Evolutionary conservation across 139 green algal genomes (phyloP).

Genomic region (Mesotaenium endlicherianum): DNA sequence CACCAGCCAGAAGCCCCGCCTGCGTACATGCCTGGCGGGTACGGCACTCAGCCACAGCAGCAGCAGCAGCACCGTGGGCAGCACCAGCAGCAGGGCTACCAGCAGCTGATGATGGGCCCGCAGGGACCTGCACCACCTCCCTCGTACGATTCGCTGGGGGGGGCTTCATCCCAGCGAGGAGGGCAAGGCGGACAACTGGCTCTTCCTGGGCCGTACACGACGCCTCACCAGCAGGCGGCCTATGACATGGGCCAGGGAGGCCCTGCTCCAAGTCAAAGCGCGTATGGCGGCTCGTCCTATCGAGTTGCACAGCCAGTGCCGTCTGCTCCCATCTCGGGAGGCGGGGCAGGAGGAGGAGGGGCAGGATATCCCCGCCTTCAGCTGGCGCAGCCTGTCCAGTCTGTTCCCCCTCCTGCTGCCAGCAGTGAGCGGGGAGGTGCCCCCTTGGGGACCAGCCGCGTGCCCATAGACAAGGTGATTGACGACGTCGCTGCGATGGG

Average conservation of each 20-base stretch:
- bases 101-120: too few species aligned
- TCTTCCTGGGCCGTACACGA: too few species aligned
- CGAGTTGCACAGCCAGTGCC: conserved; percentile 29
- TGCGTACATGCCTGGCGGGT: background rate
- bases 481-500: conserved; percentile 78
- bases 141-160: background rate
- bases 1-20: too few species aligned
- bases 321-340: background rate
- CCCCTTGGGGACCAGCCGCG: conserved; percentile 31
- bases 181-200: too few species aligned
- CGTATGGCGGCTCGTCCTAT: background rate
- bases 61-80: background rate
- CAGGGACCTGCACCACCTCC: background rate
- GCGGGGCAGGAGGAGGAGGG: background rate
- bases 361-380: conserved; percentile 29
- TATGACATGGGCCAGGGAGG: too few species aligned
- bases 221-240: too few species aligned
- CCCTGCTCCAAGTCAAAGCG: background rate
- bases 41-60: background rate
- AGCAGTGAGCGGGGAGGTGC: background rate
- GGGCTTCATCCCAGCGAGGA: too few species aligned
- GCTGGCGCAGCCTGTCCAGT: conserved; percentile 25
- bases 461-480: conserved; percentile 73
- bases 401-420: background rate
- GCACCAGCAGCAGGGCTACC: background rate